Base-by-base conservation (phyloP, 1,139 yeast species). In the Blastobotrys apis region DNA sequence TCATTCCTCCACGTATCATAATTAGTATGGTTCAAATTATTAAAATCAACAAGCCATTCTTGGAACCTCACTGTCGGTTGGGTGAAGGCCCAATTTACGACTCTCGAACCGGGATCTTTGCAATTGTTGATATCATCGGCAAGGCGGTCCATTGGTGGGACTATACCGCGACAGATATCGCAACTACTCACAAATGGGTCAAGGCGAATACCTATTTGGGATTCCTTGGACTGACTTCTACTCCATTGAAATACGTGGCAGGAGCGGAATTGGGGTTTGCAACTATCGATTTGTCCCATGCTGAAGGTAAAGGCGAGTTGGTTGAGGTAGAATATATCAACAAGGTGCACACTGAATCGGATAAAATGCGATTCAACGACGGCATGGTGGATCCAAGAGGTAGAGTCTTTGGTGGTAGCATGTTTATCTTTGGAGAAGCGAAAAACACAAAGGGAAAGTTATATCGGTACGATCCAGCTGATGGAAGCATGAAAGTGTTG, bases 361-460 rank as follows among this genome's bases (percentile, higher is more conserved):
- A 33, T 33, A 34, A 26, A 10, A 26, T 56, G 47, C 53, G 67
- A 29, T 59, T 64, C 53, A 64, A 64, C 41, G 68, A 64, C 41
- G 68, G 68, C 1, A 44, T 47, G 9, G 62, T 67, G 5, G 70
- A 66, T 46, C 62, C 68, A 19, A 46, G 53, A 33, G 71, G 71
- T 33, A 53, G 67, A 32, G 54, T 59, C 43, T 50, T 60, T 45
- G 63, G 57, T 17, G 66, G 67, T 2, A 56, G 64, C 15, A 55
- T 59, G 62, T 53, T 51, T 19, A 53, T 50, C 38, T 54, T 50
- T 31, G 50, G 47, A 26, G 47, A 35, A 43, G 53, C 38, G 9
- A 45, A 48, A 12, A 31, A 54, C 33, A 46, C 49, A 17, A 45
- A 53, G 26, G 69, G 69, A 12, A 53, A 58, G 19, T 56, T 65